Base-by-base conservation (phyloP, 306 rosid species). In the cucumber (Cucumis sativus) region DNA sequence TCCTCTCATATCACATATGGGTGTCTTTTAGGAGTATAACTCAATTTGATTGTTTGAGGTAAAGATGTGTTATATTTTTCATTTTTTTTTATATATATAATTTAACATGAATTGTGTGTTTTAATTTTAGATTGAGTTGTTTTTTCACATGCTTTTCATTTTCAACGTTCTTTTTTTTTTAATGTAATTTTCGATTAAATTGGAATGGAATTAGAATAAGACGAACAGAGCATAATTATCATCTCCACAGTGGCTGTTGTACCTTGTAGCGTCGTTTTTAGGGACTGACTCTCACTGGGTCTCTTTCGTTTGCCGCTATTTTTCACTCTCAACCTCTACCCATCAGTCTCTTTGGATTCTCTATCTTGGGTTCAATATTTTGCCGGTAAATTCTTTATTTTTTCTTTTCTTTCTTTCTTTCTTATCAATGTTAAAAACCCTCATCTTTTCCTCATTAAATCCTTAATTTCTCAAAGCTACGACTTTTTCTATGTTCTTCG, bases 401-500 rank as follows among this genome's bases (percentile, higher is more conserved):
- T 67, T 23, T 45, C 15, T 21, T 20, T 11, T 67, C 33, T 67
- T 17, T 30, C 73, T 18, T 6, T 4, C 1, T 28, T 4, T 14
- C 7, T n/a, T 21, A 69, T 69, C 52, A 35, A 37, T 0, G 18
- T 4, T 25, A 7, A 65, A 41, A 49, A 49, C 60, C 45, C 60
- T 72, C 6, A 25, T 39, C 15, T 49, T 14, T 28, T 30, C 4
- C 61, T 49, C 61, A 17, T 51, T 41, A 49, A 51, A 14, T 51
- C 45, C 17, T 20, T 8, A 23, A 71, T 75, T 74, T 41, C 47
- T 47, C 16, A 6, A 41, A 41, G 10, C 59, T 17, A 8, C 69
- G 4, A 15, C 6, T 3, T 60, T 4, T 25, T 77, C 78, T 78
- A 84, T 84, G 87, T 68, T 83, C 82, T 79, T 54, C 62, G 75